Conservation (phyloP, 768 basidiomycete genomes). For the Lepiota brunneoincarnata region DNA sequence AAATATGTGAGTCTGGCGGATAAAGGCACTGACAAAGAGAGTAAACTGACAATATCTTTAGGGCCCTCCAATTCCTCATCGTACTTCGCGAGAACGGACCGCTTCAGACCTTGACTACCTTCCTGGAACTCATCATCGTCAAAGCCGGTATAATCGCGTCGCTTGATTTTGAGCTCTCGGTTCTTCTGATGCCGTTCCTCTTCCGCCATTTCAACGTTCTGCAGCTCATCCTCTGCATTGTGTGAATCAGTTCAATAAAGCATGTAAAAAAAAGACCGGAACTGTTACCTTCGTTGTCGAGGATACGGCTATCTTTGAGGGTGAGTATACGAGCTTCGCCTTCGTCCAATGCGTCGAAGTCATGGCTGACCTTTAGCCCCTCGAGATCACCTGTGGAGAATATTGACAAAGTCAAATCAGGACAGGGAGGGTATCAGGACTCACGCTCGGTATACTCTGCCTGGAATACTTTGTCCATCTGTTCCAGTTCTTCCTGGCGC, state of each 20-base stretch:
- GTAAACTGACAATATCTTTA: slow-evolving; percentile 56
- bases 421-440: slow-evolving; percentile 22
- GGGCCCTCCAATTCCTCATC: slow-evolving; percentile 85
- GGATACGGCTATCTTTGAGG: slow-evolving; percentile 91
- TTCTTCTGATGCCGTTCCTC: slow-evolving; percentile 78
- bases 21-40: not conserved
- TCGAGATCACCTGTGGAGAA: slow-evolving; percentile 70
- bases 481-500: slow-evolving; percentile 79
- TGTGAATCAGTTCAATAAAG: not conserved
- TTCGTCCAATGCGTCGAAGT: slow-evolving; percentile 87
- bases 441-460: slow-evolving; percentile 86
- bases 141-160: slow-evolving; percentile 88
- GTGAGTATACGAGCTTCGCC: slow-evolving; percentile 96
- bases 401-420: not conserved
- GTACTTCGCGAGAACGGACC: slow-evolving; percentile 85
- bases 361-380: slow-evolving; percentile 95
- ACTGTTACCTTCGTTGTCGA: slow-evolving; percentile 90
- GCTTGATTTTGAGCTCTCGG: slow-evolving; percentile 84
- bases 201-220: slow-evolving; percentile 94
- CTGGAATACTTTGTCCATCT: slow-evolving; percentile 73
- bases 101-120: slow-evolving; percentile 75
- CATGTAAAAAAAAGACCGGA: not conserved
- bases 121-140: slow-evolving; percentile 92
- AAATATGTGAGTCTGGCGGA: not conserved
- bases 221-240: slow-evolving; percentile 88